These are phyloP conservation scores for Sugiyamaella xylanicola DNA, from an alignment of 1,139 yeast species.

Conservation along the genomic window DNA sequence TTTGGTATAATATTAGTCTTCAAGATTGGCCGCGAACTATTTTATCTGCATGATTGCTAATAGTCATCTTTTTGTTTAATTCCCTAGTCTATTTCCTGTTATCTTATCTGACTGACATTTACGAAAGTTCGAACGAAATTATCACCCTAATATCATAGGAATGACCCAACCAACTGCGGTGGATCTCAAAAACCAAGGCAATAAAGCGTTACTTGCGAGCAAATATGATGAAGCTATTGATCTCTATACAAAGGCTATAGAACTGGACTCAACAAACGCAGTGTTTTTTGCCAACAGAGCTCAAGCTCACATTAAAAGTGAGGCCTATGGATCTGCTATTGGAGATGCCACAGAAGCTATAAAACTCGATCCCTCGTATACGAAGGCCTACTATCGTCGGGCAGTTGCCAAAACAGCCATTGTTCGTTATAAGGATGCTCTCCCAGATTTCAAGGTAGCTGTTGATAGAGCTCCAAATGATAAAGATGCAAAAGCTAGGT, in stretches of 20 bases:
- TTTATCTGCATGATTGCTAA: background rate
- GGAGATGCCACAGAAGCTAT: conserved; percentile 75
- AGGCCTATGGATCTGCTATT: conserved; percentile 83
- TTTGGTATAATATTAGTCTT: too few relatives aligned
- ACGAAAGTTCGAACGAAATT: background rate
- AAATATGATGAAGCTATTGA: conserved; percentile 68
- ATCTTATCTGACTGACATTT: too few relatives aligned
- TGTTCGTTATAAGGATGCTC: conserved; percentile 73
- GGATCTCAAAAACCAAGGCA: conserved; percentile 66
- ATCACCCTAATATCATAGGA: background rate
- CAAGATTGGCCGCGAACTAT: too few relatives aligned
- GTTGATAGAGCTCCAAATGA: conserved; percentile 70
- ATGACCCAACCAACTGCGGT: conserved; percentile 19
- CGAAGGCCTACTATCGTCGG: conserved; percentile 79
- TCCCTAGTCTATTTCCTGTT: too few relatives aligned
- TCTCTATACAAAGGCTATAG: conserved; percentile 76
- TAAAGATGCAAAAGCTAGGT: conserved; percentile 62
- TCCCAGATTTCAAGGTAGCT: conserved; percentile 66
- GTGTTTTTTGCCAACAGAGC: conserved; percentile 86
- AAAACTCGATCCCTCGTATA: conserved; percentile 62
- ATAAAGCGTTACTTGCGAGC: conserved; percentile 64
- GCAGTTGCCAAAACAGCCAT: conserved; percentile 83
- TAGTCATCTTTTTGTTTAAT: too few relatives aligned
- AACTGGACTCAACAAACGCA: conserved; percentile 63
- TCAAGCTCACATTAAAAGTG: conserved; percentile 82